A percentile compares a stretch with the other conserved stretches of the same genome.
phyloP scores from a whole-genome alignment of 2,329 filamentous ascomycete genomes.

The Ambrosiella cleistominuta region DNA sequence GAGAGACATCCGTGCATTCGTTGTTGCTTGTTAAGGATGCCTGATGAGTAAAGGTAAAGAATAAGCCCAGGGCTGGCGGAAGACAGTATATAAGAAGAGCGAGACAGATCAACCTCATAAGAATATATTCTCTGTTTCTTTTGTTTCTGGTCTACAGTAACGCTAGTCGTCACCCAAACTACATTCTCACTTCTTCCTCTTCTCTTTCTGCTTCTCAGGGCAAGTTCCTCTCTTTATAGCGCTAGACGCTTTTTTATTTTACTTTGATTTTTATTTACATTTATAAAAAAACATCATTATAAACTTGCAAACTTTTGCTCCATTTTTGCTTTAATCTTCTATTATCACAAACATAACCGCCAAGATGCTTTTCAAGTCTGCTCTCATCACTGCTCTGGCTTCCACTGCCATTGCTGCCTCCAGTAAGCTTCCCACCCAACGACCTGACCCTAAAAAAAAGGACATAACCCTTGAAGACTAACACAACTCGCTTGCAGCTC shows the following conservation, averaged over 20 bases:
- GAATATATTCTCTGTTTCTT: neutral
- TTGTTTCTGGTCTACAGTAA: slow-evolving; percentile 2
- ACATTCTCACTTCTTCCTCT: neutral
- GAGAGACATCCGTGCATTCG: too few species aligned
- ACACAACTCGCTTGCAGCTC: neutral
- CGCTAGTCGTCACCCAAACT: slow-evolving; percentile 7
- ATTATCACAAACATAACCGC: slow-evolving; percentile 15
- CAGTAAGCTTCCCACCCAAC: neutral
- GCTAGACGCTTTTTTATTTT: slow-evolving; percentile 27
- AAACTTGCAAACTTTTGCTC: too few species aligned
- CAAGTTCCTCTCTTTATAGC: slow-evolving; percentile 16
- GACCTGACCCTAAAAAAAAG: neutral
- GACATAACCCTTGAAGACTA: neutral
- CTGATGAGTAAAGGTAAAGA: too few species aligned
- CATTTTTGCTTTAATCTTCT: neutral
- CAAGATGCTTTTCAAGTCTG: slow-evolving; percentile 36
- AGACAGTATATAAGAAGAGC: neutral
- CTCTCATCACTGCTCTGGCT: slow-evolving; percentile 29
- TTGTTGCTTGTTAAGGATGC: too few species aligned
- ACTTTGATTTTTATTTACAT: slow-evolving; percentile 7
- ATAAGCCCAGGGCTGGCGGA: too few species aligned
- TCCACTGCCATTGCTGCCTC: slow-evolving; percentile 20
- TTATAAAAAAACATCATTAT: slow-evolving; percentile 1
- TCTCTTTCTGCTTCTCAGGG: neutral
- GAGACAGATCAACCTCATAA: neutral